Base-by-base conservation (phyloP, 2,329 filamentous ascomycete species). In the Simplicillium sp. region DNA sequence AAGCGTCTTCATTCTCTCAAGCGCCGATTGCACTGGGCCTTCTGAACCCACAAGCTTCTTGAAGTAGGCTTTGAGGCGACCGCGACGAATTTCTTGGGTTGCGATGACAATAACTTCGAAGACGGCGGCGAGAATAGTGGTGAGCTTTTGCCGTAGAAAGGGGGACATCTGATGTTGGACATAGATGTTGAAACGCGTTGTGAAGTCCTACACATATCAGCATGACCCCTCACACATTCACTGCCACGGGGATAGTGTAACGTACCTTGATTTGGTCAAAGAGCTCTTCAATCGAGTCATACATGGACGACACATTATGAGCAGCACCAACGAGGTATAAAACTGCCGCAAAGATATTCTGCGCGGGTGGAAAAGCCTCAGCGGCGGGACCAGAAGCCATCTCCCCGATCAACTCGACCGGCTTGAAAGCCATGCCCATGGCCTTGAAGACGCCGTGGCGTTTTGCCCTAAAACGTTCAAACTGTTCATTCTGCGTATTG, bases 21-120 rank as follows among this genome's bases (percentile, higher is more conserved):
- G 48, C 0, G 65, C 57, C 3, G 51, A 59, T 11, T 62, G 55
- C 1, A 70, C 61, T 2, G 61, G 59, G 31, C 59, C 65, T 16
- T 62, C 64, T 7, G 54, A 54, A 5, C 63, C 61, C 12, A 67
- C 52, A 2, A 70, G 50, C 7, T 57, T 54, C 39, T 61, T 64
- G 40, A 66, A 60, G 39, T 63, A 66, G 2, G 65, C 54, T 43
- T 61, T 65, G 40, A 66, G 43, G 14, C 65, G 60, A 16, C 67
- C 67, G 1, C 56, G 56, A 1, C 58, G 57, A 28, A 69, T 57
- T 37, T 64, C 60, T 44, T 66, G 65, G 14, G 59, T 59, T 0
- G 67, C 62, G 1, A 68, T 47, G 8, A 70, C 58, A 25, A 71
- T 58, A 4, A 70, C 62, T 42, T 70, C 61, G 29, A 71, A 65